Evolutionary conservation across 139 green algal species (phyloP), one percentile per base, ranked within the genome.

Genomic region (Parachlorella kessleri): DNA sequence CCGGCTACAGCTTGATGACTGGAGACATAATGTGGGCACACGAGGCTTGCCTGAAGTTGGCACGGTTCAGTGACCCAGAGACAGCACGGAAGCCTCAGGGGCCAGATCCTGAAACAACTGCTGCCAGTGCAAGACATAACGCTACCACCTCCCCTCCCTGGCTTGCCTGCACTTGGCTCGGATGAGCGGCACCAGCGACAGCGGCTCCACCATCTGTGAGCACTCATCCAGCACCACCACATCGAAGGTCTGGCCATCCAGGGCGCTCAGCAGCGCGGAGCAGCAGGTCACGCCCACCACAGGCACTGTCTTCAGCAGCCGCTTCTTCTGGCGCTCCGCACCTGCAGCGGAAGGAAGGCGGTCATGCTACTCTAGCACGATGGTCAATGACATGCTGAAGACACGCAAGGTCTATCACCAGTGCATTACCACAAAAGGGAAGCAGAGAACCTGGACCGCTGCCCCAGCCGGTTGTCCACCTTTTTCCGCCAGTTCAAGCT

Each of bases 251-350:
- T 78, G 68, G 41, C 79, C 76, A 10, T 90, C 83, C 74, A 95
- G 75, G 23, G 89, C 63, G 3, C 84, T 69, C 71, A 92, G 85
- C 70, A 84, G 48, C 35, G 87, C 80, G 32, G 88, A 91, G 84
- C 87, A 92, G 76, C 88, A 92, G 10, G 94, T 98, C 63, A 93
- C 85, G 18, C 94, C 94, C 71, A 98, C 93, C 33, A 97, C 88
- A 0, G 84, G 83, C 14, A 76, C 83, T 7, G 77, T 92, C 65
- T 80, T 79, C 2, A 97, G 83, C 40, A 78, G 76, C 42, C 82
- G 69, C 64, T 76, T 77, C n/a, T 90, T 88, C 75, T 89, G 68
- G 32, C 76, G 73, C 81, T 96, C 89, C 9, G 90, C 88, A 8
- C 94, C 93, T 5, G 74, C 76, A 69, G 33, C 2, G 70, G n/a